Percentiles rank a stretch among this genome's conserved stretches.
These are phyloP conservation scores for Candida frijolesensis DNA, from an alignment of 1,139 yeast genomes.

Conservation along the genomic window DNA sequence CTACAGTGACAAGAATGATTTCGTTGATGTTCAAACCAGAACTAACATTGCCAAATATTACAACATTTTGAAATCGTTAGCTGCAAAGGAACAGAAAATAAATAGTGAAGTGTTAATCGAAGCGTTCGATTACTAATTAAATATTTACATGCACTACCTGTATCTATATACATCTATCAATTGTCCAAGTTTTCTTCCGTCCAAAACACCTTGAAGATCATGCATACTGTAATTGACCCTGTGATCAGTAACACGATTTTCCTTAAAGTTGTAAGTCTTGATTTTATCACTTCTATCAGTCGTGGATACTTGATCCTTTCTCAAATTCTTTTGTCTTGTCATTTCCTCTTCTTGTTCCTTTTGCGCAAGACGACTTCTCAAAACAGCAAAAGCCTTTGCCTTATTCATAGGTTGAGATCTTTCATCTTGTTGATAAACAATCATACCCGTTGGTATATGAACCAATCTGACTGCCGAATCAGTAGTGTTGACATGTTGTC, in stretches of 20 bases:
- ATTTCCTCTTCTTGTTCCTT: slow-evolving; percentile 67
- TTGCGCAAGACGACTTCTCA: slow-evolving; percentile 85
- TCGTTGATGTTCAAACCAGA: slow-evolving; percentile 60
- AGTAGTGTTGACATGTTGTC: slow-evolving; percentile 97
- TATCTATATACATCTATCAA: slow-evolving; percentile 31
- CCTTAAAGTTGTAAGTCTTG: slow-evolving; percentile 90
- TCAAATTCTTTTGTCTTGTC: slow-evolving; percentile 62
- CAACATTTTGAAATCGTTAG: slow-evolving; percentile 80
- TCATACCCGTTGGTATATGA: slow-evolving; percentile 89
- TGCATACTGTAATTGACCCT: slow-evolving; percentile 79
- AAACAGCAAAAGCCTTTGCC: slow-evolving; percentile 87
- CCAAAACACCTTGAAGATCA: slow-evolving; percentile 80
- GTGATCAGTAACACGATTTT: slow-evolving; percentile 92
- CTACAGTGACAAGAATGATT: slow-evolving; percentile 86
- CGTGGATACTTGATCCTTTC: slow-evolving; percentile 83
- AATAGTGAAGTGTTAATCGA: slow-evolving; percentile 3
- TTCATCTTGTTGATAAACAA: slow-evolving; percentile 91
- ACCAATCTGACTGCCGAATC: slow-evolving; percentile 95
- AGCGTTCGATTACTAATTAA: slow-evolving; percentile 3
- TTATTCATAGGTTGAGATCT: slow-evolving; percentile 93
- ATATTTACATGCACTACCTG: slow-evolving; percentile 1
- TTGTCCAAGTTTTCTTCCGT: slow-evolving; percentile 69
- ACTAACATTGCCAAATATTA: slow-evolving; percentile 82
- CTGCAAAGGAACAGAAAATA: slow-evolving; percentile 22
- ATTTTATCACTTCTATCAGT: slow-evolving; percentile 93